Evolutionary conservation across 2,329 filamentous ascomycete genomes (phyloP).

Genomic region (Samsoniella hepiali): DNA sequence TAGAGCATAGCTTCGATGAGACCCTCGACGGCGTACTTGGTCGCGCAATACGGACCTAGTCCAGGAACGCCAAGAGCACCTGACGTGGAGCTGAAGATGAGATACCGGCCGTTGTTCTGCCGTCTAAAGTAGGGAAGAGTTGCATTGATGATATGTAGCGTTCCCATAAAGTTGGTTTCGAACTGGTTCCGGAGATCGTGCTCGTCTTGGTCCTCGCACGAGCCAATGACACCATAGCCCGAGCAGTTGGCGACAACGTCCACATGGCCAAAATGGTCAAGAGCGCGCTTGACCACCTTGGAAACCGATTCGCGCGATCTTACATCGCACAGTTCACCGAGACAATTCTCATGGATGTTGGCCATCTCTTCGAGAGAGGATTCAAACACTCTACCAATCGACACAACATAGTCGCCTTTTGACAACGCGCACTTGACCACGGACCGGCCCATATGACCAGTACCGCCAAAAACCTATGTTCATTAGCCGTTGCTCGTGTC

Average conservation of each 20-base stretch:
- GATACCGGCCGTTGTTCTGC: conserved; percentile 72
- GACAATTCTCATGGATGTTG: conserved; percentile 66
- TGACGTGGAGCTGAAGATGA: conserved; percentile 91
- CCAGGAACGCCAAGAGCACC: conserved; percentile 93
- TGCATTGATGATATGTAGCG: conserved; percentile 85
- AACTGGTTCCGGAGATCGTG: conserved; percentile 94
- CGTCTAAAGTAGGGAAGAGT: conserved; percentile 84
- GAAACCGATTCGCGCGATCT: conserved; percentile 75
- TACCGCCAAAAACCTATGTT: conserved; percentile 80
- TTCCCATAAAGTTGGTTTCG: conserved; percentile 96
- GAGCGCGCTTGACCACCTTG: conserved; percentile 64
- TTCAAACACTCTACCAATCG: conserved; percentile 80
- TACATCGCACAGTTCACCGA: conserved; percentile 87
- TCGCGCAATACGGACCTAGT: conserved; percentile 90
- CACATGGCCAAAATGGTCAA: conserved; percentile 73
- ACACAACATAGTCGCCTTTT: conserved; percentile 79
- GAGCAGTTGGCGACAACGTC: conserved; percentile 93
- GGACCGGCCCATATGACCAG: conserved; percentile 93
- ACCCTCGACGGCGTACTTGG: conserved; percentile 95
- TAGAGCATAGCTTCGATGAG: conserved; percentile 96
- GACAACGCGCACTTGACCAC: conserved; percentile 78
- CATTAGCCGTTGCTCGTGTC: not conserved
- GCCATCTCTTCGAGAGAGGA: conserved; percentile 70
- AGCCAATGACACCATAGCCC: conserved; percentile 91
- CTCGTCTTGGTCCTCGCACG: conserved; percentile 95